A percentile compares a stretch with the other conserved stretches of the same genome.
Conservation (phyloP, 2,329 filamentous ascomycete genomes). For the Eutypella sp. region DNA sequence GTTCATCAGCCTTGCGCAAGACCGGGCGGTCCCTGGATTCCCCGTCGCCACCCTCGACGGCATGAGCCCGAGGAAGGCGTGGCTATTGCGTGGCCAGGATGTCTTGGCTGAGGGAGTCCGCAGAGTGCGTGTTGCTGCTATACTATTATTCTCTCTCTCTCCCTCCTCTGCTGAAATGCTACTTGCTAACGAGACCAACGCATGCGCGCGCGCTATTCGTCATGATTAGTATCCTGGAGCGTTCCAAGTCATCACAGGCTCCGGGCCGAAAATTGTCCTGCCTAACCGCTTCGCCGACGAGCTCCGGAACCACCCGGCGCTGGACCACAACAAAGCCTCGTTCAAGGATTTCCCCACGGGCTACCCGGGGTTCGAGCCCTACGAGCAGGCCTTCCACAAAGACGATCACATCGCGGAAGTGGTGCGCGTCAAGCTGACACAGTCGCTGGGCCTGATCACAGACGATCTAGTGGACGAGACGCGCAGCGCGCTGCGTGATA, state of each 20-base stretch:
- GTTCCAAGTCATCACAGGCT: slow-evolving; percentile 28
- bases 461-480: slow-evolving; percentile 31
- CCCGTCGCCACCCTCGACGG: neutral
- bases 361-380: slow-evolving; percentile 28
- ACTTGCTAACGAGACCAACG: neutral
- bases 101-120: neutral
- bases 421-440: slow-evolving; percentile 28
- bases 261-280: slow-evolving; percentile 27
- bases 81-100: neutral
- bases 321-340: slow-evolving; percentile 31
- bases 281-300: slow-evolving; percentile 30
- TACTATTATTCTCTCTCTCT: no score
- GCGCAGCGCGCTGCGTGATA: slow-evolving; percentile 23
- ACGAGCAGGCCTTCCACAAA: slow-evolving; percentile 14
- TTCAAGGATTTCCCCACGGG: slow-evolving; percentile 27
- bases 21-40: neutral
- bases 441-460: slow-evolving; percentile 28
- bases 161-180: neutral
- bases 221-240: slow-evolving; percentile 7
- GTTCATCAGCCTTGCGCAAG: no score
- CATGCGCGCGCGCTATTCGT: neutral
- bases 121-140: neutral
- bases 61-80: neutral
- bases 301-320: slow-evolving; percentile 26
- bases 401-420: slow-evolving; percentile 25